These are phyloP conservation scores for Aspergillus phoenicis DNA, from an alignment of 2,329 filamentous ascomycete genomes.

Conservation along the genomic window DNA sequence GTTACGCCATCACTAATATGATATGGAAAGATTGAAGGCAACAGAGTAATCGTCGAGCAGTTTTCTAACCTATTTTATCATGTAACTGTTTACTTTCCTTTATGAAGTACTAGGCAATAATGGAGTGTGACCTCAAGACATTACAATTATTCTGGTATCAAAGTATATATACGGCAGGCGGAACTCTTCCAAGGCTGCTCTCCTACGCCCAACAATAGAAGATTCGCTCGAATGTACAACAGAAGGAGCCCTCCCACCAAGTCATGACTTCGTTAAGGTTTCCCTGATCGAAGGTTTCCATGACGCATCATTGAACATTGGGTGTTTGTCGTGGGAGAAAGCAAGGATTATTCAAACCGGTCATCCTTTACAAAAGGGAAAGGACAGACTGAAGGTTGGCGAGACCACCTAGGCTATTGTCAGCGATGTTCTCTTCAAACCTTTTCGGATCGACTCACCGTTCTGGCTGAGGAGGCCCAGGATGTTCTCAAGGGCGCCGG, in stretches of 20 bases:
- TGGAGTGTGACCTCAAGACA: not conserved
- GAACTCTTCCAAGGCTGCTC: not conserved
- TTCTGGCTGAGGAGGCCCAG: slow-evolving; percentile 12
- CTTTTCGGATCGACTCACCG: slow-evolving; percentile 12
- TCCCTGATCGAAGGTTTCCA: slow-evolving; percentile 6
- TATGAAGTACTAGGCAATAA: not conserved
- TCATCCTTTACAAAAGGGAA: slow-evolving; percentile 4
- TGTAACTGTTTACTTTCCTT: no score
- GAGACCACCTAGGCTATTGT: slow-evolving; percentile 13
- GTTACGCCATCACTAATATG: no score
- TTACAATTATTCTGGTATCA: slow-evolving; percentile 3
- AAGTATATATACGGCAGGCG: slow-evolving; percentile 7
- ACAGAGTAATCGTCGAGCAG: no score
- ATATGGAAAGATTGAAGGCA: no score
- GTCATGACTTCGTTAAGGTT: slow-evolving; percentile 10
- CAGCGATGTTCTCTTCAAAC: not conserved
- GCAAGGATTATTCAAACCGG: not conserved
- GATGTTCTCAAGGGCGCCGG: slow-evolving; percentile 17
- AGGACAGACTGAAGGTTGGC: slow-evolving; percentile 11
- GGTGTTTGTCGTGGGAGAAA: slow-evolving; percentile 1
- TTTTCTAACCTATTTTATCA: no score
- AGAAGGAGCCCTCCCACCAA: slow-evolving; percentile 9
- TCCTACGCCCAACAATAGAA: slow-evolving; percentile 7
- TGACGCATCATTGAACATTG: slow-evolving; percentile 5
- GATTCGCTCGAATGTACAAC: slow-evolving; percentile 5